These are phyloP conservation scores for Apiotrichum akiyoshidainum DNA, from an alignment of 1,284 basidiomycete species.

Conservation along the genomic window DNA sequence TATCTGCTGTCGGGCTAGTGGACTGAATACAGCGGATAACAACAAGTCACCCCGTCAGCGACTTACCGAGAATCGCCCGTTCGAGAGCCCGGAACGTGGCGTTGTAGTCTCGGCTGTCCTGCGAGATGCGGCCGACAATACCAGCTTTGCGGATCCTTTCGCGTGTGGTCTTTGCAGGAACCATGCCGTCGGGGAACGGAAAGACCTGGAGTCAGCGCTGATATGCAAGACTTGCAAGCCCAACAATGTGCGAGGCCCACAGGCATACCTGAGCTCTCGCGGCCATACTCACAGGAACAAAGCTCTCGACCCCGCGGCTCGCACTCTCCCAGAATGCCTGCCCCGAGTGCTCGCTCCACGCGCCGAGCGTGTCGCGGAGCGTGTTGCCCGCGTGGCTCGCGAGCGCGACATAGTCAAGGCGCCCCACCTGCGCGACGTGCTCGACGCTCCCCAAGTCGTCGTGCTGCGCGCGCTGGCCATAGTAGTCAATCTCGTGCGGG, in stretches of 20 bases:
- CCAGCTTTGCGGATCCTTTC: neutral
- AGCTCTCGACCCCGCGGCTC: neutral
- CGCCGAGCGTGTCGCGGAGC: neutral
- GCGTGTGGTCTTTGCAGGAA: neutral
- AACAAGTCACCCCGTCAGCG: neutral
- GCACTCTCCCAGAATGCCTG: neutral
- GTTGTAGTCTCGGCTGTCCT: neutral
- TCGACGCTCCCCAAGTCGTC: neutral
- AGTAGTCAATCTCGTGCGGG: conserved; percentile 1
- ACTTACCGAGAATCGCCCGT: conserved; percentile 2
- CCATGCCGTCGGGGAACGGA: neutral
- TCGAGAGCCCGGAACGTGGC: neutral
- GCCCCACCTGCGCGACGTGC: neutral
- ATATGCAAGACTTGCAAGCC: neutral
- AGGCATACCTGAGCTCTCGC: neutral
- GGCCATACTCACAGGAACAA: conserved; percentile 1
- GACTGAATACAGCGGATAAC: too few species aligned
- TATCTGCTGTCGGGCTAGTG: too few species aligned
- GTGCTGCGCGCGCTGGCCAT: neutral
- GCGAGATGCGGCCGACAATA: conserved; percentile 5
- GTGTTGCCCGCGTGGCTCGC: neutral
- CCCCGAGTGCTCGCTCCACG: neutral
- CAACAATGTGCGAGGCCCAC: neutral
- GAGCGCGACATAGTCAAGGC: conserved; percentile 1
- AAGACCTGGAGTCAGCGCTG: neutral